Evolutionary conservation across 345 rosid species (phyloP), one percentile per base, ranked within the genome.

Genomic region (Eutrema heterophyllum): DNA sequence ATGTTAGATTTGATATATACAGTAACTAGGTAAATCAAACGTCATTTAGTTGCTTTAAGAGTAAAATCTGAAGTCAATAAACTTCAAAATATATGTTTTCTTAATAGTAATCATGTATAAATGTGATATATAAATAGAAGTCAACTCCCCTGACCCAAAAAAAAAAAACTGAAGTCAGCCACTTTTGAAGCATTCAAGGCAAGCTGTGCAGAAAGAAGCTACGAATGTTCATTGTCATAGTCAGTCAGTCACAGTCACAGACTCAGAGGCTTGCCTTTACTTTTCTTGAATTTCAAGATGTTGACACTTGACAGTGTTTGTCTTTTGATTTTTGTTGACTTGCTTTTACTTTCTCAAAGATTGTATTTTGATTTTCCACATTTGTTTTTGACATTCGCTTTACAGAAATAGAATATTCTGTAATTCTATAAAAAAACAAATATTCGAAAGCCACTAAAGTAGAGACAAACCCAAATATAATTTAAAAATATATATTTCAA

Each of bases 251-350:
- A 18, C 21, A 21, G 24, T 21, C 24, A 21, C 24, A 18, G 50
- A 32, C 40, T 60, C 57, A 49, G 7, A 43, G 55, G 9, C 12
- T 35, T 51, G 9, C 61, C 40, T 72, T 44, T 48, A 64, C 64
- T 54, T 64, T 44, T 73, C 24, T 10, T 35, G 36, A n/a, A 46
- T 63, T 62, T 18, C 53, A 72, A 62, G 76, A 62, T 52, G 44
- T 53, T 38, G 77, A 64, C 57, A 45, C 52, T 70, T 55, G 40
- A 48, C n/a, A 33, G 5, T 45, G 46, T 49, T 7, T 35, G 32
- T 43, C 43, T 61, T 46, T 53, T 44, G 13, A 43, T 52, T 33
- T 63, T 53, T 55, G 44, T 64, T 64, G 77, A 64, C 77, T 56
- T n/a, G 0, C 39, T 35, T 62, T 32, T 29, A 15, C 5, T 51